Base-by-base conservation (phyloP, 2,329 filamentous ascomycete species). In the Xylaria sp. region DNA sequence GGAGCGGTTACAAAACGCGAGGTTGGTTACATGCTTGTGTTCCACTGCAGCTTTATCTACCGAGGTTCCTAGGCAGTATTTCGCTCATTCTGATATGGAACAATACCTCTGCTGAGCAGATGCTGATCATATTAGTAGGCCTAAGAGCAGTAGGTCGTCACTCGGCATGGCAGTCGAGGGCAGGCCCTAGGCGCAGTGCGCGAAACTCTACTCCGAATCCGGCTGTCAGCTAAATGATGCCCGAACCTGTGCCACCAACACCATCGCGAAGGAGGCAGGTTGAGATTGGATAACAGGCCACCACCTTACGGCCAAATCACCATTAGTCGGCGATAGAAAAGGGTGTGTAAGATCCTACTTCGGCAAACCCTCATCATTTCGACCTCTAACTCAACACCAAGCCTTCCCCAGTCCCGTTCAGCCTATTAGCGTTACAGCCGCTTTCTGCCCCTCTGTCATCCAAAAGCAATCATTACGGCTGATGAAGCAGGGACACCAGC, bases 371-470 rank as follows among this genome's bases (percentile, higher is more conserved):
- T 46, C 20, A 9, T 9, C 12, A 25, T 41, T 39, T 25, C 31
- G 25, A 57, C 54, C 52, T 55, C 34, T 41, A 41, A 39, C 10
- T 25, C 23, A 23, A 31, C 34, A 15, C 34, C 20, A 13, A 9
- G 8, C 6, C 9, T 44, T n/a, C 50, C 18, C 31, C 25, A 31
- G 31, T 44, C n/a, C 31, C 37, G 59, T 15, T 39, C 59, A 62
- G 20, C 48, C 60, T 63, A 63, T 39, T 12, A 63, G 60, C 23
- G 20, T 39, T 31, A 34, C 48, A 54, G 60, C 60, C 20, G 34
- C 50, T 28, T 46, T 41, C 46, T 54, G 50, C 31, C 55, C 56
- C 39, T 31, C 23, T n/a, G 10, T 44, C 37, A 28, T 44, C 37
- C 23, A 46, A 44, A 59, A 59, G 56, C 39, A 44, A 46, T 46